A percentile compares a stretch with the other conserved stretches of the same genome.
Evolutionary conservation across 2,329 filamentous ascomycete species (phyloP).

Genomic region (Fusarium sp.): DNA sequence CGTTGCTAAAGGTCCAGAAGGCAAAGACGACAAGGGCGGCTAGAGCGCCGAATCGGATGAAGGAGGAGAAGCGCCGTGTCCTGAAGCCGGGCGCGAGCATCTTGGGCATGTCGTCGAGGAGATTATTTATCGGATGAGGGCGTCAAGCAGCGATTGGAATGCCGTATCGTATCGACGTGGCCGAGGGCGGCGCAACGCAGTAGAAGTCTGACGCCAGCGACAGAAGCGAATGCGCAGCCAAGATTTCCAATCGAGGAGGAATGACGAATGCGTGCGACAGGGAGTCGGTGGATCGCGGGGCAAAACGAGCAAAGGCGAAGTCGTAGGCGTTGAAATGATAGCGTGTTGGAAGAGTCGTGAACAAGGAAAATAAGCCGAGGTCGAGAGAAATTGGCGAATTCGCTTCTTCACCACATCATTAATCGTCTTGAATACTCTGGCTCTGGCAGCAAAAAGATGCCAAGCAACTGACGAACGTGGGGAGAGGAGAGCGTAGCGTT

Average conservation of each 20-base stretch:
- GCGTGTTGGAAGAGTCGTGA: conserved; percentile 7
- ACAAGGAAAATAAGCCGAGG: conserved; percentile 2
- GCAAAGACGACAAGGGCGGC: conserved; percentile 50
- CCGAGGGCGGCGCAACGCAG: conserved; percentile 24
- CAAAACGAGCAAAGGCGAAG: conserved; percentile 7
- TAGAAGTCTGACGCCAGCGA: conserved; percentile 38
- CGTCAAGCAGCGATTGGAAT: background rate
- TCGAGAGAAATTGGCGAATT: conserved; percentile 10
- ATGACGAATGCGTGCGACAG: conserved; percentile 20
- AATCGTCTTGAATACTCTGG: conserved; percentile 4
- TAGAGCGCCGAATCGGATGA: conserved; percentile 56
- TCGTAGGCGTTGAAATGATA: background rate
- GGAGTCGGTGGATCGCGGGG: conserved; percentile 29
- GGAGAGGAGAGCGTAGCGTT: conserved; percentile 10
- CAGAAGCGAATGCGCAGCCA: conserved; percentile 33
- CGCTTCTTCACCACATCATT: conserved; percentile 36
- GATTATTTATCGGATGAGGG: conserved; percentile 8
- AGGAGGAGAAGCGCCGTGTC: conserved; percentile 56
- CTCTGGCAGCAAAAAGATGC: conserved; percentile 21
- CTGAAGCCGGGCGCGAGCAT: conserved; percentile 56
- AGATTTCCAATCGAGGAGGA: conserved; percentile 25
- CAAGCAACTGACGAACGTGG: conserved; percentile 31
- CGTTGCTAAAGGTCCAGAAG: conserved; percentile 46
- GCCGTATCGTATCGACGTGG: background rate
- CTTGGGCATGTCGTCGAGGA: conserved; percentile 40